Percentiles rank a stretch among this genome's conserved stretches.
Conservation (phyloP, 2,329 filamentous ascomycete genomes). For the Trichoderma lentiforme region DNA sequence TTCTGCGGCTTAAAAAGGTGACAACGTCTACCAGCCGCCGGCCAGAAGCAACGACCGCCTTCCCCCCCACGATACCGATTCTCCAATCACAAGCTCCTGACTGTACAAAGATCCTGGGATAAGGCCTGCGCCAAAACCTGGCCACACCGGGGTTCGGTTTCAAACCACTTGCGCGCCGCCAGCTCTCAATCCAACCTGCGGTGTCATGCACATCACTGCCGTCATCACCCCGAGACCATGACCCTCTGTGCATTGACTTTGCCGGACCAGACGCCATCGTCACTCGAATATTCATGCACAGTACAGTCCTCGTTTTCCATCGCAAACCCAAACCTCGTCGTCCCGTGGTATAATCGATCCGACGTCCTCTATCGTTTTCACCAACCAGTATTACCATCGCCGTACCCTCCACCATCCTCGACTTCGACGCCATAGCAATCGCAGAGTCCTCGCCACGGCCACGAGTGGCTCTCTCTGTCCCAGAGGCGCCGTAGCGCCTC, state of each 20-base stretch:
- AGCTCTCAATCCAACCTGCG: slow-evolving; percentile 13
- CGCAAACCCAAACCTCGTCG: neutral
- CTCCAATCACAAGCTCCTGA: slow-evolving; percentile 19
- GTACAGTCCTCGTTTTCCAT: neutral
- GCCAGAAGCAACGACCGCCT: neutral
- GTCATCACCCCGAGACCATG: slow-evolving; percentile 16
- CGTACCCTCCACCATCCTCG: slow-evolving; percentile 21
- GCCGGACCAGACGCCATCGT: slow-evolving; percentile 17
- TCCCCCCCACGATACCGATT: slow-evolving; percentile 17
- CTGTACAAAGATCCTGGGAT: slow-evolving; percentile 16
- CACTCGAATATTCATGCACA: slow-evolving; percentile 12
- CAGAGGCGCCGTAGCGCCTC: slow-evolving; percentile 30
- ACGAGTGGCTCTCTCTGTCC: slow-evolving; percentile 23
- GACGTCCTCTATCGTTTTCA: slow-evolving; percentile 5
- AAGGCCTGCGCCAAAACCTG: slow-evolving; percentile 18
- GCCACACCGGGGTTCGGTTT: slow-evolving; percentile 16
- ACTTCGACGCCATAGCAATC: slow-evolving; percentile 15
- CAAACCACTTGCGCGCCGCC: slow-evolving; percentile 18
- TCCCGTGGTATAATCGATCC: neutral
- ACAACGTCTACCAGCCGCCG: slow-evolving; percentile 11
- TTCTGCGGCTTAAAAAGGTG: neutral
- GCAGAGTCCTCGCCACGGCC: slow-evolving; percentile 20
- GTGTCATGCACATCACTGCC: slow-evolving; percentile 14
- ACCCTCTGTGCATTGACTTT: slow-evolving; percentile 12
- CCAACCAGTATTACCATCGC: slow-evolving; percentile 1